A percentile compares a stretch with the other conserved stretches of the same genome.
phyloP scores from a whole-genome alignment of 306 rosid genomes.

The Sphenostylis stenocarpa region DNA sequence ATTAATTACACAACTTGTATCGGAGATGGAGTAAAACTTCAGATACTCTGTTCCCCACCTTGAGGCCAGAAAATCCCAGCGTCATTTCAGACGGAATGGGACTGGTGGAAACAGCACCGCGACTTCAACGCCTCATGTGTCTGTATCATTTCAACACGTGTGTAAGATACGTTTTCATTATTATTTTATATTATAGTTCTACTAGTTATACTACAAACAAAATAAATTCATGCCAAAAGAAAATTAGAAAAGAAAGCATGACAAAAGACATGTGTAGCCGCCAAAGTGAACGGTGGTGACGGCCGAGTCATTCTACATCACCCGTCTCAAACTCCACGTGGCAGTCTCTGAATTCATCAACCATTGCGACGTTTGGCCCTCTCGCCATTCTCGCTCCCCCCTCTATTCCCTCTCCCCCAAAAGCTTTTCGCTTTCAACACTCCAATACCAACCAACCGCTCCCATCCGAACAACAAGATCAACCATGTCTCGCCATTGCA shows the following conservation, averaged over 20 bases:
- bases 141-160: too few relatives aligned
- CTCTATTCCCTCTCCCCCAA: conserved; percentile 20
- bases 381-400: conserved; percentile 49
- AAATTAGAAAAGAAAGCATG: too few relatives aligned
- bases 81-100: not conserved
- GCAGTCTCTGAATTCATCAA: not conserved
- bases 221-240: too few relatives aligned
- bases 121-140: too few relatives aligned
- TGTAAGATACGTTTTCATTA: too few relatives aligned
- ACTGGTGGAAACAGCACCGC: too few relatives aligned
- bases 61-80: not conserved
- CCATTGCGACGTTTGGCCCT: conserved; percentile 28
- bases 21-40: too few relatives aligned
- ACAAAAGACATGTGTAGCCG: conserved; percentile 25
- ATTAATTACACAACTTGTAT: too few relatives aligned
- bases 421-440: not conserved
- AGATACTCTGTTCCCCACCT: not conserved
- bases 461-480: not conserved
- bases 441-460: not conserved
- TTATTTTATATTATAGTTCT: too few relatives aligned
- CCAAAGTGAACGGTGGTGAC: conserved; percentile 1
- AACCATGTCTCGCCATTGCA: conserved; percentile 33
- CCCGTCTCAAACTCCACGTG: conserved; percentile 36
- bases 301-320: conserved; percentile 27
- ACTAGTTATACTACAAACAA: too few relatives aligned